Evolutionary conservation across 176 grass and related monocot species (phyloP), one percentile per base, ranked within the genome.

Genomic region (Bromus sterilis): DNA sequence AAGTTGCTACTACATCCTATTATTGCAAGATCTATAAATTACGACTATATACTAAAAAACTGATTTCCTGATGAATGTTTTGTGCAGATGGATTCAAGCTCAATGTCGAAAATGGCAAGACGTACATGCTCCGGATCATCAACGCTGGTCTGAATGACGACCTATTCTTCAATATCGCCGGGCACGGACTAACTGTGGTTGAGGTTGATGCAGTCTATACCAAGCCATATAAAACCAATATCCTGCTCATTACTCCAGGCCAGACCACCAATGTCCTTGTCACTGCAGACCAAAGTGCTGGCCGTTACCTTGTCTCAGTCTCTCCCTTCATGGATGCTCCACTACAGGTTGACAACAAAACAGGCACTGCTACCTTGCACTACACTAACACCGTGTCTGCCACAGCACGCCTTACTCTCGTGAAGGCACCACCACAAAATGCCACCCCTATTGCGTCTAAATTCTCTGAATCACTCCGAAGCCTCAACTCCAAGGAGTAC

Each of bases 121-220:
- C 70, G 4, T 94, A 91, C 77, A 78, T 94, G 79, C 89, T 94
- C 15, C 86, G 92, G 51, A 91, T 94, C 80, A 88, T 95, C 89
- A 95, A 95, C 28, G 93, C 93, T 61, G 93, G 87, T 0, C 78
- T 95, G 56, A 95, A 95, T 75, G 93, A 95, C 14, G 89, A 95
- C 14, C 81, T 92, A 25, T 95, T 95, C 39, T 84, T 95, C 67
- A 92, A 86, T 85, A 80, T 95, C 42, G 89, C 93, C 0, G 82
- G 84, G 7, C 93, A 92, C 18, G 24, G 77, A 35, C 49, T 94
- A 56, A 94, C 87, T 0, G 74, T 94, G 18, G 89, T 94, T 11
- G 93, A 91, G 75, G 93, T 88, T 21, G 93, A 94, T 71, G 93
- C 89, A 56, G 9, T 86, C 31, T 94, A 94, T 71, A 94, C 78